These are phyloP conservation scores for Fusarium tuaranense DNA, from an alignment of 2,329 filamentous ascomycete species.

Conservation along the genomic window DNA sequence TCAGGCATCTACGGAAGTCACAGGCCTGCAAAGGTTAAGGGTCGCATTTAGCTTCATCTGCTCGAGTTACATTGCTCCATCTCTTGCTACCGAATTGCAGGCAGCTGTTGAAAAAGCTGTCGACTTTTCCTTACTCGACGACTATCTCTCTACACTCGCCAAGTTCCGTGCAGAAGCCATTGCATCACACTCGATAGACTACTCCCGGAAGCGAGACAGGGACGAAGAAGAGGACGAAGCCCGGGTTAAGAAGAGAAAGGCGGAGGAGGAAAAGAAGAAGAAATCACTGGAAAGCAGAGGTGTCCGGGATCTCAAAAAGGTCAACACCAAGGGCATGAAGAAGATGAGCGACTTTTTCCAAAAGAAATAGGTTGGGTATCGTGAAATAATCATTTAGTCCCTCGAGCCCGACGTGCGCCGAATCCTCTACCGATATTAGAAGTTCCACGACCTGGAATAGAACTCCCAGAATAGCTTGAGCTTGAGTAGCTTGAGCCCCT, in stretches of 20 bases:
- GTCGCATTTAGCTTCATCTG: slow-evolving; percentile 75
- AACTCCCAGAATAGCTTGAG: slow-evolving; percentile 43
- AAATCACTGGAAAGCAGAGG: slow-evolving; percentile 80
- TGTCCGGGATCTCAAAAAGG: slow-evolving; percentile 86
- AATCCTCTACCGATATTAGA: slow-evolving; percentile 52
- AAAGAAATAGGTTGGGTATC: slow-evolving; percentile 65
- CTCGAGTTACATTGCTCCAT: slow-evolving; percentile 67
- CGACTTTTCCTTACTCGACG: slow-evolving; percentile 78
- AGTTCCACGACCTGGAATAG: slow-evolving; percentile 46
- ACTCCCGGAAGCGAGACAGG: slow-evolving; percentile 73
- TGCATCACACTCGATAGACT: slow-evolving; percentile 77
- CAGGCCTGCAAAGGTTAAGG: slow-evolving; percentile 71
- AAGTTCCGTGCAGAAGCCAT: slow-evolving; percentile 78
- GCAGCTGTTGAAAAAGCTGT: slow-evolving; percentile 54
- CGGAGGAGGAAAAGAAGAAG: slow-evolving; percentile 89
- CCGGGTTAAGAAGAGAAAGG: slow-evolving; percentile 81
- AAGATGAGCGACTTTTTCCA: slow-evolving; percentile 96
- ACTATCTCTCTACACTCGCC: slow-evolving; percentile 75
- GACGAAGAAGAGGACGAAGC: slow-evolving; percentile 76
- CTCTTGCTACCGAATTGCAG: slow-evolving; percentile 58
- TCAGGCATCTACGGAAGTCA: slow-evolving; percentile 61
- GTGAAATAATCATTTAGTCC: slow-evolving; percentile 42
- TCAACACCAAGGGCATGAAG: slow-evolving; percentile 92
- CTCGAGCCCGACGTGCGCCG: slow-evolving; percentile 50
- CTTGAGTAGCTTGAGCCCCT: slow-evolving; percentile 45